Conservation (phyloP, 495 filamentous ascomycete genomes). For the Xanthoparmelia taractica region DNA sequence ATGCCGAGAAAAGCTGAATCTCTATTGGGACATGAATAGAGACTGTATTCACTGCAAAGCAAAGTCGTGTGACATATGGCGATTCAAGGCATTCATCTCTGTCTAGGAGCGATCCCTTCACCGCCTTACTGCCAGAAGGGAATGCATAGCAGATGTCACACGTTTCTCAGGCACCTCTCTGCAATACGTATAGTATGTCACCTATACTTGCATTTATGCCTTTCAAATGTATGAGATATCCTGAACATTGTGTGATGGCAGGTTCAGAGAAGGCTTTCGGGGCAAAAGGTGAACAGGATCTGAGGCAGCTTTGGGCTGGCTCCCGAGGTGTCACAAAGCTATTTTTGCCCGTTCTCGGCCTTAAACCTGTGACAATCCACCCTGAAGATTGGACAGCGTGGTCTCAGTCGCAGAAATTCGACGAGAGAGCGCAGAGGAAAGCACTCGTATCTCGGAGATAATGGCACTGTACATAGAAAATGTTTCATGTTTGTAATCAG, state of each 20-base stretch:
- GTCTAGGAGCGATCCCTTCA: background rate
- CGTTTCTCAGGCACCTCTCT: background rate
- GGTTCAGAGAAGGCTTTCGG: background rate
- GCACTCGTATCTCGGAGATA: background rate
- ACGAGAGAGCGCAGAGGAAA: background rate
- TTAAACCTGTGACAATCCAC: background rate
- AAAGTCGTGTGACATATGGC: background rate
- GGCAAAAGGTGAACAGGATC: background rate
- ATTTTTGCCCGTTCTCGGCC: background rate
- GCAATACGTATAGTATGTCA: background rate
- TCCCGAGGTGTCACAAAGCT: conserved; percentile 5
- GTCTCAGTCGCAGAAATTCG: background rate
- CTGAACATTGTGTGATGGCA: background rate
- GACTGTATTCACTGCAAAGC: conserved; percentile 3
- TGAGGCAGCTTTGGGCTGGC: background rate
- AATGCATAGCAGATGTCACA: background rate
- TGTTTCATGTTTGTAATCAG: background rate
- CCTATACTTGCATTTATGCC: background rate
- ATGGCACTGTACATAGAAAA: no score
- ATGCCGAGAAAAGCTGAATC: background rate
- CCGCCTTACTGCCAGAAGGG: background rate
- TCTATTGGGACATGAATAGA: background rate
- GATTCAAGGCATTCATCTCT: background rate
- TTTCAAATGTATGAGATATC: background rate
- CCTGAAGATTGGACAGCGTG: background rate